These are phyloP conservation scores for Herpetomonas samuelpessoai DNA, from an alignment of 208 protist genomes.

Conservation along the genomic window DNA sequence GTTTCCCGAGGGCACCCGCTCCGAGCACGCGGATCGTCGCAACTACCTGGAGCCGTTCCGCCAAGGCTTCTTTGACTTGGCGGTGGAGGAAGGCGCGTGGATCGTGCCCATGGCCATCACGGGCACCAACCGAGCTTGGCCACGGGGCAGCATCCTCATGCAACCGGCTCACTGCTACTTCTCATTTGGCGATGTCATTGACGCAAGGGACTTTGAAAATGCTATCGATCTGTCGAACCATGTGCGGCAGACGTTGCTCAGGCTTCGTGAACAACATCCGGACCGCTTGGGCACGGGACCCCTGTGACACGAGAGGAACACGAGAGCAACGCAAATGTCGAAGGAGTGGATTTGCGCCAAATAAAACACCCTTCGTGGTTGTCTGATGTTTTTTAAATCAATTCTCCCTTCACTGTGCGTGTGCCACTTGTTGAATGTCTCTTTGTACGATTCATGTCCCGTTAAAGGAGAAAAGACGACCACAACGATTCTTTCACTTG, in stretches of 20 bases:
- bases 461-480: too few relatives aligned
- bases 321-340: constrained; percentile 5
- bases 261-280: not conserved
- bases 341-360: too few relatives aligned
- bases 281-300: not conserved
- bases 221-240: constrained; percentile 17
- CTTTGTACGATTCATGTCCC: too few relatives aligned
- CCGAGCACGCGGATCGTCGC: constrained; percentile 13
- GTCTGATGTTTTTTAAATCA: too few relatives aligned
- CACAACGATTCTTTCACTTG: too few relatives aligned
- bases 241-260: not conserved
- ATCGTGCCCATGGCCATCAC: constrained; percentile 46
- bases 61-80: constrained; percentile 43
- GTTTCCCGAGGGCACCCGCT: constrained; percentile 48
- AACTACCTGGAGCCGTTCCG: constrained; percentile 27
- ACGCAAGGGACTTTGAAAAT: constrained; percentile 20
- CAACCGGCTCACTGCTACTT: constrained; percentile 18
- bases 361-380: too few relatives aligned
- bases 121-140: constrained; percentile 35
- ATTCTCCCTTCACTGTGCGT: too few relatives aligned
- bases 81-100: constrained; percentile 32
- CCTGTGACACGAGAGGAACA: constrained; percentile 1
- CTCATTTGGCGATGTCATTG: constrained; percentile 30
- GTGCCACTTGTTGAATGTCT: too few relatives aligned
- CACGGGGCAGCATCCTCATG: constrained; percentile 8